Conservation (phyloP, 495 filamentous ascomycete genomes). For the Podospora anserina region DNA sequence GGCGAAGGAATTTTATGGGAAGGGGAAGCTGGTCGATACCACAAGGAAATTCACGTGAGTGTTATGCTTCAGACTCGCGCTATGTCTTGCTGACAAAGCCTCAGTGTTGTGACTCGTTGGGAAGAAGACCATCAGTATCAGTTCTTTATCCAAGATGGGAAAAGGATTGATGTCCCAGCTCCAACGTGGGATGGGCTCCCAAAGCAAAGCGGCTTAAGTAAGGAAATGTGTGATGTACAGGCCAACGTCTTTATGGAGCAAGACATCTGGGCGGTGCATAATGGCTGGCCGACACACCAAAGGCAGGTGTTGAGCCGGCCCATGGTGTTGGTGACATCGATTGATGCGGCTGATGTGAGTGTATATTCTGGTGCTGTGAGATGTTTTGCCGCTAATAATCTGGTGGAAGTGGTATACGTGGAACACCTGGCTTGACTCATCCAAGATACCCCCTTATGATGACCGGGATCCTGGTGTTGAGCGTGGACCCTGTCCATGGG, state of each 20-base stretch:
- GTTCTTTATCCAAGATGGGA: slow-evolving; percentile 65
- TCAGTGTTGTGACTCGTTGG: slow-evolving; percentile 63
- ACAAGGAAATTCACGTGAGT: slow-evolving; percentile 54
- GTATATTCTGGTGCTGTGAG: slow-evolving; percentile 51
- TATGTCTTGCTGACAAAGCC: neutral
- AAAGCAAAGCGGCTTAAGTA: slow-evolving; percentile 37
- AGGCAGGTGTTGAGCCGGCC: slow-evolving; percentile 45
- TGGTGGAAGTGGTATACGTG: neutral
- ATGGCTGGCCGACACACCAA: slow-evolving; percentile 56
- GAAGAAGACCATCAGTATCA: slow-evolving; percentile 47
- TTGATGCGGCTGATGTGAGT: slow-evolving; percentile 58
- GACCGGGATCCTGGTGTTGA: neutral
- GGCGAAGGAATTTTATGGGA: slow-evolving; percentile 58
- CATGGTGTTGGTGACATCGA: slow-evolving; percentile 68
- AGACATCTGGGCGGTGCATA: slow-evolving; percentile 54
- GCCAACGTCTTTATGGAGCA: slow-evolving; percentile 40
- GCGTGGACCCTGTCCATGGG: neutral
- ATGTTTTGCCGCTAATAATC: neutral
- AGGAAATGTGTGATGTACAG: slow-evolving; percentile 21
- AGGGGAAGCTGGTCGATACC: slow-evolving; percentile 58
- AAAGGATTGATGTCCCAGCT: slow-evolving; percentile 53
- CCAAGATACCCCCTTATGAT: neutral
- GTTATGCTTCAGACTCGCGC: neutral
- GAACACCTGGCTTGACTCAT: neutral
- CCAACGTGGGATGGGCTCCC: slow-evolving; percentile 42